These are phyloP conservation scores for Trichoderma guizhouense DNA, from an alignment of 2,329 filamentous ascomycete species.

Conservation along the genomic window DNA sequence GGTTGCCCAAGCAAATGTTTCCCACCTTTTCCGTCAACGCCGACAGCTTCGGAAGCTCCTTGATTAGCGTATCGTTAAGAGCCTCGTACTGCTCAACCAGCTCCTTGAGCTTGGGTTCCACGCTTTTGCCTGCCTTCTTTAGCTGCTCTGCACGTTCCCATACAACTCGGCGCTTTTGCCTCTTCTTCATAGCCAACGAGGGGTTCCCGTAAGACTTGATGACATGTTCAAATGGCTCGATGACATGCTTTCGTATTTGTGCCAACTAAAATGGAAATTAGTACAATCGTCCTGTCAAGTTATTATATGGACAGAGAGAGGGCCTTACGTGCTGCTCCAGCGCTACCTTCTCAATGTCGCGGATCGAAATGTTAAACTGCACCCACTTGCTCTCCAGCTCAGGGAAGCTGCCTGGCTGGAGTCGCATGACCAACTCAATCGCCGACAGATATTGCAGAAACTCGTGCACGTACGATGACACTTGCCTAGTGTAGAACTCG, in stretches of 20 bases:
- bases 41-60: slow-evolving; percentile 84
- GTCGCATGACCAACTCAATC: slow-evolving; percentile 76
- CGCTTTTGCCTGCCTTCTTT: slow-evolving; percentile 75
- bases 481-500: slow-evolving; percentile 85
- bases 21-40: slow-evolving; percentile 77
- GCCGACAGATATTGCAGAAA: slow-evolving; percentile 77
- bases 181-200: slow-evolving; percentile 87
- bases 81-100: slow-evolving; percentile 86
- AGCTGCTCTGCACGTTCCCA: slow-evolving; percentile 79
- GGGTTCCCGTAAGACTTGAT: slow-evolving; percentile 80
- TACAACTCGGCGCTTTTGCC: slow-evolving; percentile 86
- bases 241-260: slow-evolving; percentile 75
- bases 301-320: neutral
- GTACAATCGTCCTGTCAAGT: neutral
- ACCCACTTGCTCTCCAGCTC: slow-evolving; percentile 95
- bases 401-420: slow-evolving; percentile 68
- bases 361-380: slow-evolving; percentile 80
- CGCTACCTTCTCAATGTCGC: slow-evolving; percentile 78
- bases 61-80: slow-evolving; percentile 88
- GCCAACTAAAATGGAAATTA: slow-evolving; percentile 40
- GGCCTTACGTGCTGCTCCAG: slow-evolving; percentile 75
- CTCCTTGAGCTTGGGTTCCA: slow-evolving; percentile 81
- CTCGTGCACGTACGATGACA: slow-evolving; percentile 73
- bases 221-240: slow-evolving; percentile 76
- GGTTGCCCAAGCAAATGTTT: slow-evolving; percentile 76